Evolutionary conservation across 768 basidiomycete genomes (phyloP).

Genomic region (Lentinula edodes): DNA sequence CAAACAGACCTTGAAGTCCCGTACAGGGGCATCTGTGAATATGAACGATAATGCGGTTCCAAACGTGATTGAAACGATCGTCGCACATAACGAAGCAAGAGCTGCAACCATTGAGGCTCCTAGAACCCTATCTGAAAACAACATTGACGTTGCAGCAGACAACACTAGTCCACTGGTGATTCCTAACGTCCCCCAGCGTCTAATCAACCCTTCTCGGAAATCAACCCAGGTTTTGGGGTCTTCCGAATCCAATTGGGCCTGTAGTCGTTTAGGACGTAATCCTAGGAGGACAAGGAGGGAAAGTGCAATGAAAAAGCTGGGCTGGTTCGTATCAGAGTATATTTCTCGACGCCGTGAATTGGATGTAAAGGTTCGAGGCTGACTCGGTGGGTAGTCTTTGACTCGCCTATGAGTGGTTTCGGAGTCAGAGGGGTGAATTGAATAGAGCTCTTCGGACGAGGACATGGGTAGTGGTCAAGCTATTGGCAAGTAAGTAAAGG

Average conservation of each 20-base stretch:
- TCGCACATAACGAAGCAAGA: constrained; percentile 8
- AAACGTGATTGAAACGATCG: constrained; percentile 9
- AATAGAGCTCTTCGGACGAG: not conserved
- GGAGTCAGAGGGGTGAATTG: not conserved
- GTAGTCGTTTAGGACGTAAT: constrained; percentile 6
- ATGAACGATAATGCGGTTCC: constrained; percentile 11
- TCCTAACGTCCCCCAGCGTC: constrained; percentile 11
- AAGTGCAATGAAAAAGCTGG: constrained; percentile 5
- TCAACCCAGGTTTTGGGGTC: constrained; percentile 7
- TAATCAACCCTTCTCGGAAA: constrained; percentile 9
- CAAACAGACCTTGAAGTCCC: constrained; percentile 1
- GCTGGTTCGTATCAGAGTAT: not conserved
- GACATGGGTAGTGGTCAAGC: not conserved
- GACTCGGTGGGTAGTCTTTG: not conserved
- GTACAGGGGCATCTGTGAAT: constrained; percentile 8
- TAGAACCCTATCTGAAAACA: constrained; percentile 8
- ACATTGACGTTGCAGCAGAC: constrained; percentile 8
- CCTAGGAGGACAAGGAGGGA: constrained; percentile 10
- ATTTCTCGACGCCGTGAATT: not conserved
- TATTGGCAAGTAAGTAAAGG: too few relatives aligned
- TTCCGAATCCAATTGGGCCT: constrained; percentile 6
- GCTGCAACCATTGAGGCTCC: constrained; percentile 8
- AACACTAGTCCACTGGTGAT: constrained; percentile 12
- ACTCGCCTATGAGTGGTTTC: not conserved
- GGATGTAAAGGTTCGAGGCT: not conserved